These are phyloP conservation scores for Sextonia rubra DNA, from an alignment of 164 flowering plant species.

Conservation along the genomic window DNA sequence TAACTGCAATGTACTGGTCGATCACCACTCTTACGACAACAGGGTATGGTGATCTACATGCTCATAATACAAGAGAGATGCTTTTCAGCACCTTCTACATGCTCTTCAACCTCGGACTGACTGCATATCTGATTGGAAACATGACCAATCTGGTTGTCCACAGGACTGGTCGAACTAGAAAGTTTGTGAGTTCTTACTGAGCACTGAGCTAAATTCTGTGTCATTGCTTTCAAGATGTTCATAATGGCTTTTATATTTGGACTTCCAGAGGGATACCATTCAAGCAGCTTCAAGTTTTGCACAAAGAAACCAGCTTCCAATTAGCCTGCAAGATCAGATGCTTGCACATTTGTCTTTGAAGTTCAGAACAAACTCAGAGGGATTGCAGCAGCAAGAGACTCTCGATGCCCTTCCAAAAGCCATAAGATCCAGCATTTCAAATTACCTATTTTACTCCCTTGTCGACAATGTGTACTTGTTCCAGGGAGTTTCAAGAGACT, in stretches of 20 bases:
- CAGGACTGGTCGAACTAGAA: slow-evolving; percentile 77
- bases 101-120: slow-evolving; percentile 92
- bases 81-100: slow-evolving; percentile 74
- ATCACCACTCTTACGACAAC: slow-evolving; percentile 91
- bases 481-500: slow-evolving; percentile 74
- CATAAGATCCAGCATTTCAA: slow-evolving; percentile 83
- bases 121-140: slow-evolving; percentile 89
- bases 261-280: slow-evolving; percentile 74
- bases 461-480: slow-evolving; percentile 78
- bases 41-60: slow-evolving; percentile 95
- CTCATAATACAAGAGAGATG: slow-evolving; percentile 77
- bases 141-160: slow-evolving; percentile 98
- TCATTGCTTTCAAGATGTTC: neutral
- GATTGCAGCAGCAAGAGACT: slow-evolving; percentile 85
- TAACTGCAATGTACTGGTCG: slow-evolving; percentile 89
- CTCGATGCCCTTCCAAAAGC: slow-evolving; percentile 91
- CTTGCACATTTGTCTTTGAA: slow-evolving; percentile 87
- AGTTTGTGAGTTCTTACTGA: slow-evolving; percentile 55
- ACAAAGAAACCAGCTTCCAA: slow-evolving; percentile 67
- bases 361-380: slow-evolving; percentile 88
- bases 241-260: neutral
- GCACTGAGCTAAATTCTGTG: neutral
- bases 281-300: slow-evolving; percentile 94
- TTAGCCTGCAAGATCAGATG: slow-evolving; percentile 88
- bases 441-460: slow-evolving; percentile 71